A percentile compares a stretch with the other conserved stretches of the same genome.
Conservation (phyloP, 306 rosid genomes). For the Vigna unguiculata region DNA sequence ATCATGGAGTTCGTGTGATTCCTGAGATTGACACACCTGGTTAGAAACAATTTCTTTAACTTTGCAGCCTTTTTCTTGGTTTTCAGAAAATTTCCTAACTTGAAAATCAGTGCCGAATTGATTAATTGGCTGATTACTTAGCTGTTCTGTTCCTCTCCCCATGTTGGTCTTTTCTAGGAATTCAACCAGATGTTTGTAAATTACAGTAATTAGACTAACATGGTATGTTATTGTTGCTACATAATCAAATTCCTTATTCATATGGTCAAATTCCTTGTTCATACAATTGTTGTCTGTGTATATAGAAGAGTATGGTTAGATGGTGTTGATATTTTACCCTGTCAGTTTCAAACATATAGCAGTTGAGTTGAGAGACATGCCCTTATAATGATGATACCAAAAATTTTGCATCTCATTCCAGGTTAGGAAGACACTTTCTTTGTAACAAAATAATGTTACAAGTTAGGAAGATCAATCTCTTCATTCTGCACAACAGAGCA, state of each 20-base stretch:
- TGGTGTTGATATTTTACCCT: neutral
- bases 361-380: neutral
- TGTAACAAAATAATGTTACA: neutral
- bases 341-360: neutral
- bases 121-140: neutral
- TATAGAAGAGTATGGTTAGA: neutral
- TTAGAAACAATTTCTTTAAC: constrained; percentile 40
- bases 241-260: neutral
- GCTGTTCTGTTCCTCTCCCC: neutral
- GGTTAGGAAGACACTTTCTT: too few species aligned
- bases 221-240: neutral
- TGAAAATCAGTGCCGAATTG: neutral
- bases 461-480: neutral
- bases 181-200: neutral
- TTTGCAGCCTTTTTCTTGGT: neutral
- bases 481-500: neutral
- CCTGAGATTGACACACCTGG: constrained; percentile 95
- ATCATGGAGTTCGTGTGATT: constrained; percentile 79
- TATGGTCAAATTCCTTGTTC: neutral
- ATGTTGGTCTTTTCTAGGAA: neutral
- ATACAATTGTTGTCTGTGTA: neutral
- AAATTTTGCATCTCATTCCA: neutral
- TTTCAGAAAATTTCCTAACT: neutral
- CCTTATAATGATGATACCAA: neutral
- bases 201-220: neutral